Evolutionary conservation across 805 yeast species (phyloP), one percentile per base, ranked within the genome.

Genomic region (Kluyveromyces starmeri): DNA sequence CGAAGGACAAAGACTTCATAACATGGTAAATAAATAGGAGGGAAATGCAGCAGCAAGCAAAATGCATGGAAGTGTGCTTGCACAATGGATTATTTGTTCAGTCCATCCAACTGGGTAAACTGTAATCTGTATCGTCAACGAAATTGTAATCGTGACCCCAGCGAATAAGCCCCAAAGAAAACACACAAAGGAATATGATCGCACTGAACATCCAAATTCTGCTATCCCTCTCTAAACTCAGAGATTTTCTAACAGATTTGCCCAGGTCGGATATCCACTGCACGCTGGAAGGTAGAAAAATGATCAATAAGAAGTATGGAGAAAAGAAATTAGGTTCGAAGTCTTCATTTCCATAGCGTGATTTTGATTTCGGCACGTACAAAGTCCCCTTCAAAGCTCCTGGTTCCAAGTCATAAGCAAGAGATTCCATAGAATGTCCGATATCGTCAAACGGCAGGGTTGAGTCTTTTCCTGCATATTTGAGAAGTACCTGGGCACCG

Each of bases 381-480:
- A 30, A 11, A 5, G 18, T 4, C 22, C 72, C 73, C 50, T 72
- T 73, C 22, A 75, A 63, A 28, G 73, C 61, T 32, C 67, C 73
- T 27, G 74, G 72, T 25, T 75, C 51, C 42, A 78, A 54, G 30
- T 58, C 69, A 32, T 53, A 59, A 27, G 41, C 33, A 13, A 50
- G 39, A n/a, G 64, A 53, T 21, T 62, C 61, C 39, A 50, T 35
- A 20, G 52, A 43, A 34, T 50, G 55, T 0, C 55, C 55, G 14
- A 50, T 45, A 17, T 50, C 55, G 20, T 47, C 51, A 27, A 48
- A 50, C 23, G 37, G 48, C 21, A 34, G 42, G 6, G 55, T 50
- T 4, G 52, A 48, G 36, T 50, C 55, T 34, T 38, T 43, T 2
- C 55, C 55, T 4, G 47, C 52, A 28, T 43, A 44, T 19, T 47